A percentile compares a stretch with the other conserved stretches of the same genome.
These are phyloP conservation scores for Amauroascus niger DNA, from an alignment of 2,329 filamentous ascomycete species.

Conservation along the genomic window DNA sequence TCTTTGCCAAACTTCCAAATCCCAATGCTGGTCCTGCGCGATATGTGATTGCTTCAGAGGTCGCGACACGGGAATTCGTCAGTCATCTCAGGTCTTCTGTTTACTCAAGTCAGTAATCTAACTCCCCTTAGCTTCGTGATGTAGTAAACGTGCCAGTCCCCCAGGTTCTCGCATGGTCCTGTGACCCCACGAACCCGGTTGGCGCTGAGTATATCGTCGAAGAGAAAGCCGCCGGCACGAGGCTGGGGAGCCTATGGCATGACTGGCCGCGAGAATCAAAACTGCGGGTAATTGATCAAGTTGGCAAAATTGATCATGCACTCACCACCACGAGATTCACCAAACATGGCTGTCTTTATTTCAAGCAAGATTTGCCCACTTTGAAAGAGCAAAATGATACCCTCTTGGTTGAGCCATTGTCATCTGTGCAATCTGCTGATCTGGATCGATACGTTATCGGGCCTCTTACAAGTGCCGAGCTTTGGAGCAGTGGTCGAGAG, in stretches of 20 bases:
- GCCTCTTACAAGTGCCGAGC: slow-evolving; percentile 19
- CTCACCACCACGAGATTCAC: slow-evolving; percentile 6
- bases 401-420: slow-evolving; percentile 6
- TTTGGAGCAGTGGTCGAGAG: slow-evolving; percentile 19
- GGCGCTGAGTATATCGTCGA: slow-evolving; percentile 21
- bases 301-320: slow-evolving; percentile 9
- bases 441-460: slow-evolving; percentile 20
- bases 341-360: slow-evolving; percentile 13
- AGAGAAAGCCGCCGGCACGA: slow-evolving; percentile 21
- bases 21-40: slow-evolving; percentile 23
- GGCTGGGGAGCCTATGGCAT: slow-evolving; percentile 10
- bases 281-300: slow-evolving; percentile 9
- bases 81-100: slow-evolving; percentile 9
- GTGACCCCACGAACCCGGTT: slow-evolving; percentile 15
- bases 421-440: neutral
- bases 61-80: slow-evolving; percentile 24
- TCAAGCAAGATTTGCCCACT: slow-evolving; percentile 7
- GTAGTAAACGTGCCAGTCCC: slow-evolving; percentile 16
- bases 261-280: slow-evolving; percentile 18
- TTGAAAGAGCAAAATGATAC: slow-evolving; percentile 23
- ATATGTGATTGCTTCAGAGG: slow-evolving; percentile 21
- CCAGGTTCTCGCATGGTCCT: slow-evolving; percentile 13
- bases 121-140: slow-evolving; percentile 6
- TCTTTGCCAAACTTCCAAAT: slow-evolving; percentile 25
- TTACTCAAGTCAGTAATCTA: slow-evolving; percentile 1